A percentile compares a stretch with the other conserved stretches of the same genome.
phyloP scores from a whole-genome alignment of 1,284 basidiomycete species.

The Fistulinella staudtii region DNA sequence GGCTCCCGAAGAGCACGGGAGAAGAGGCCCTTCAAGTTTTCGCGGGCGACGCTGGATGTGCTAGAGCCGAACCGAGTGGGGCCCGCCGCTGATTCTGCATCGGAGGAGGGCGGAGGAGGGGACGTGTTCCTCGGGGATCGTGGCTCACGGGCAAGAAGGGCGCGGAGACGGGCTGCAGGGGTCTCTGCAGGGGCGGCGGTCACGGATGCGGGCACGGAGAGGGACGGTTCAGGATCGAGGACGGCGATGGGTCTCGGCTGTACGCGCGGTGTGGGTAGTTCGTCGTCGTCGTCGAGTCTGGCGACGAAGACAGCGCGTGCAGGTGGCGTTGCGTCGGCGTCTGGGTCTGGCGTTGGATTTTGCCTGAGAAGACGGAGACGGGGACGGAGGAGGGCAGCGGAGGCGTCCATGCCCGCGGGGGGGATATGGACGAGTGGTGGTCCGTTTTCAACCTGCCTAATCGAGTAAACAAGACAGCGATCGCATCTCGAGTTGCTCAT shows the following conservation, averaged over 20 bases:
- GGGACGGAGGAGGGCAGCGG: constrained; percentile 28
- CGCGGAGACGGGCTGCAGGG: constrained; percentile 53
- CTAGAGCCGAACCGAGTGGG: constrained; percentile 38
- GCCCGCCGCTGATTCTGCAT: constrained; percentile 61
- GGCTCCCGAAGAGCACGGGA: constrained; percentile 57
- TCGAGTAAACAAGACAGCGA: no score
- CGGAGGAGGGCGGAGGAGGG: constrained; percentile 46
- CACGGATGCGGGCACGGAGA: constrained; percentile 1
- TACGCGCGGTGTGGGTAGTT: constrained; percentile 48
- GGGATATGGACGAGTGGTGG: no score
- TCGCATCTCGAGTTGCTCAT: no score
- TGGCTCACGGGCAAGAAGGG: constrained; percentile 45
- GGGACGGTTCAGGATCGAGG: constrained; percentile 20
- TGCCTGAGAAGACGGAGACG: constrained; percentile 45
- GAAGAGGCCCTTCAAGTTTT: constrained; percentile 61
- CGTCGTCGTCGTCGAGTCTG: constrained; percentile 39
- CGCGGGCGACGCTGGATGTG: constrained; percentile 49
- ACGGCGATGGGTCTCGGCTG: constrained; percentile 24
- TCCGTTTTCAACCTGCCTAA: no score
- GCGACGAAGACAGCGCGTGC: constrained; percentile 36
- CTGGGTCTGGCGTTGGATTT: constrained; percentile 30
- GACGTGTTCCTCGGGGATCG: constrained; percentile 33
- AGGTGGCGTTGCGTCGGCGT: constrained; percentile 32
- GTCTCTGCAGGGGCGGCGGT: constrained; percentile 38
- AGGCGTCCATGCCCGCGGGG: constrained; percentile 30